Conservation (phyloP, 768 basidiomycete genomes). For the Suillus sp. region DNA sequence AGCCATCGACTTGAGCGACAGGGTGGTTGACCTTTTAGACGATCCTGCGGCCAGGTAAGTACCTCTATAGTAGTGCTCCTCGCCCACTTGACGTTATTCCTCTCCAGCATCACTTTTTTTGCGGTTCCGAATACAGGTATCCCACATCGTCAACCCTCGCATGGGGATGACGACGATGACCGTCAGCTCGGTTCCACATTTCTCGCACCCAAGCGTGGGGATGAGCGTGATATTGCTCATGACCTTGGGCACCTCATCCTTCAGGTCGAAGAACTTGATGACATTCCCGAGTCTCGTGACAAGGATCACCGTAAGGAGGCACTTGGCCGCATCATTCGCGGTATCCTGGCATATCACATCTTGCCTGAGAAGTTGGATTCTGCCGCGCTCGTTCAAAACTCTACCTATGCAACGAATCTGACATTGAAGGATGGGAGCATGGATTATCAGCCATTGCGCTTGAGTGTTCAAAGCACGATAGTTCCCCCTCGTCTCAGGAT, state of each 20-base stretch:
- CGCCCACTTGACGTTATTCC: constrained; percentile 1
- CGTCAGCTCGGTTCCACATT: neutral
- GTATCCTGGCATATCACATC: constrained; percentile 59
- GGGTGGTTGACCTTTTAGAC: constrained; percentile 40
- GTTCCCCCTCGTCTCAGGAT: constrained; percentile 41
- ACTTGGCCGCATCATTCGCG: constrained; percentile 54
- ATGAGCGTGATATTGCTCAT: constrained; percentile 12
- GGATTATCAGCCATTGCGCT: constrained; percentile 46
- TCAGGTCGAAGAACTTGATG: constrained; percentile 40
- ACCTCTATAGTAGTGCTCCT: neutral
- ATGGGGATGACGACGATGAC: constrained; percentile 2
- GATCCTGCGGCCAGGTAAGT: constrained; percentile 40
- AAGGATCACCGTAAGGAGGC: constrained; percentile 55
- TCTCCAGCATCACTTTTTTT: constrained; percentile 53
- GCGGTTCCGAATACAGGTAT: constrained; percentile 51
- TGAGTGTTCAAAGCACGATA: constrained; percentile 39
- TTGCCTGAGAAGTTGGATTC: constrained; percentile 44
- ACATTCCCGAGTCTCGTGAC: constrained; percentile 43
- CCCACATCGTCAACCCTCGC: constrained; percentile 26
- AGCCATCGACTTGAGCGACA: constrained; percentile 42
- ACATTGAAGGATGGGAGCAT: constrained; percentile 43
- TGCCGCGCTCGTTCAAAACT: constrained; percentile 49
- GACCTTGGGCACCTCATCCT: constrained; percentile 17
- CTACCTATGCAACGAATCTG: constrained; percentile 54
- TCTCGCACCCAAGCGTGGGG: constrained; percentile 9